Conservation (phyloP, 768 basidiomycete genomes). For the Pulveroboletus frians region DNA sequence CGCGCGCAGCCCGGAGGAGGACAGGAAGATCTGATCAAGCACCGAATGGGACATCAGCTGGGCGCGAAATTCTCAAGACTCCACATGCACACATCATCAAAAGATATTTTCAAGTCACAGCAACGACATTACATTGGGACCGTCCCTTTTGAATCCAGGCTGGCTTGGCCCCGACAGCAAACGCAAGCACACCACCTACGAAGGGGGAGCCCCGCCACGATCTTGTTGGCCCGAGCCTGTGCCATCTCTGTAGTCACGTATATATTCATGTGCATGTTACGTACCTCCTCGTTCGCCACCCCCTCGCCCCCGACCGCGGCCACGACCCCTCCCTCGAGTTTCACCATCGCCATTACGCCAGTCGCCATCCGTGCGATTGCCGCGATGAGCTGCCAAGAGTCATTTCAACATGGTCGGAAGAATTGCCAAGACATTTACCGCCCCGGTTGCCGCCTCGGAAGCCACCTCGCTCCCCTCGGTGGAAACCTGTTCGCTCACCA, state of each 20-base stretch:
- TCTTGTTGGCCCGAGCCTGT: constrained; percentile 23
- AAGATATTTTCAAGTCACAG: not conserved
- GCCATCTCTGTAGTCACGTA: not conserved
- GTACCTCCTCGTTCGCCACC: constrained; percentile 32
- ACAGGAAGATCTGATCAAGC: too few species aligned
- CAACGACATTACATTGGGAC: not conserved
- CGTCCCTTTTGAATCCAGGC: not conserved
- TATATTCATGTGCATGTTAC: constrained; percentile 7
- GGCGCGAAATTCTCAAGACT: too few species aligned
- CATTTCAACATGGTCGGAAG: not conserved
- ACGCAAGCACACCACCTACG: constrained; percentile 6
- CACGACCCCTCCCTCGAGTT: constrained; percentile 38
- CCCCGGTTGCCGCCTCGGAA: constrained; percentile 33
- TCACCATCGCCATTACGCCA: constrained; percentile 44
- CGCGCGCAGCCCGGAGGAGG: too few species aligned
- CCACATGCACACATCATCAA: not conserved
- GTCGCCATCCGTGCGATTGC: constrained; percentile 35
- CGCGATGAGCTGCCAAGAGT: constrained; percentile 14
- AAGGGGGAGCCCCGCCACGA: constrained; percentile 15
- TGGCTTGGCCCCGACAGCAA: not conserved
- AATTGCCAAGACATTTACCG: constrained; percentile 9
- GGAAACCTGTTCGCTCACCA: constrained; percentile 31
- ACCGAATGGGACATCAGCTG: too few species aligned
- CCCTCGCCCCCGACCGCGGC: constrained; percentile 41
- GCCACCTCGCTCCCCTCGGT: constrained; percentile 35